These are phyloP conservation scores for Fusarium compactum DNA, from an alignment of 2,329 filamentous ascomycete genomes.

Conservation along the genomic window DNA sequence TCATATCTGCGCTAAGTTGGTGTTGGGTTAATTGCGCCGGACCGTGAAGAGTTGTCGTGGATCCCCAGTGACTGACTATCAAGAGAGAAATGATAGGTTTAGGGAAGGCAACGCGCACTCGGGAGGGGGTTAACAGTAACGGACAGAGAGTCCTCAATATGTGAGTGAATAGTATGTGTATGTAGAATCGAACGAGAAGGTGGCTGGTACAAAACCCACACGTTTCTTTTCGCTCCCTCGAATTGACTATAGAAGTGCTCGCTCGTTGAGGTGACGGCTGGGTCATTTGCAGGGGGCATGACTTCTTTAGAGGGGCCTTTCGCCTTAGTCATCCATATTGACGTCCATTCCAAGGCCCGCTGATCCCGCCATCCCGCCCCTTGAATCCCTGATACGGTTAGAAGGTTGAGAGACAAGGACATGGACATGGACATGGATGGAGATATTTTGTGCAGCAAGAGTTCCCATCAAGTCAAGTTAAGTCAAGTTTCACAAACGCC, in stretches of 20 bases:
- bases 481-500: conserved; percentile 8
- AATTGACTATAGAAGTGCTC: conserved; percentile 14
- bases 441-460: conserved; percentile 11
- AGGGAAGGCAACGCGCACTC: not conserved
- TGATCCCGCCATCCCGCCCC: conserved; percentile 25
- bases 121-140: conserved; percentile 1
- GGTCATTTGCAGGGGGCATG: conserved; percentile 8
- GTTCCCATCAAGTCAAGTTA: not conserved
- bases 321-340: conserved; percentile 37
- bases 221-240: conserved; percentile 23
- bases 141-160: conserved; percentile 13
- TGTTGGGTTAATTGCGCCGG: conserved; percentile 13
- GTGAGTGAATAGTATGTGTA: not conserved
- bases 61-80: conserved; percentile 31
- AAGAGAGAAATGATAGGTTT: conserved; percentile 21
- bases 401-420: conserved; percentile 10
- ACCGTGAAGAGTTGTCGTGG: conserved; percentile 8
- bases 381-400: not conserved
- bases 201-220: conserved; percentile 31
- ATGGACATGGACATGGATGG: not conserved
- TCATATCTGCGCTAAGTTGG: conserved; percentile 43
- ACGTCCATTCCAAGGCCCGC: conserved; percentile 37
- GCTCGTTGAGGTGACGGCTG: conserved; percentile 10
- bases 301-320: conserved; percentile 7
- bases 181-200: conserved; percentile 36